These are phyloP conservation scores for Rhododendron vialii DNA, from an alignment of 148 eudicot genomes.

Conservation along the genomic window DNA sequence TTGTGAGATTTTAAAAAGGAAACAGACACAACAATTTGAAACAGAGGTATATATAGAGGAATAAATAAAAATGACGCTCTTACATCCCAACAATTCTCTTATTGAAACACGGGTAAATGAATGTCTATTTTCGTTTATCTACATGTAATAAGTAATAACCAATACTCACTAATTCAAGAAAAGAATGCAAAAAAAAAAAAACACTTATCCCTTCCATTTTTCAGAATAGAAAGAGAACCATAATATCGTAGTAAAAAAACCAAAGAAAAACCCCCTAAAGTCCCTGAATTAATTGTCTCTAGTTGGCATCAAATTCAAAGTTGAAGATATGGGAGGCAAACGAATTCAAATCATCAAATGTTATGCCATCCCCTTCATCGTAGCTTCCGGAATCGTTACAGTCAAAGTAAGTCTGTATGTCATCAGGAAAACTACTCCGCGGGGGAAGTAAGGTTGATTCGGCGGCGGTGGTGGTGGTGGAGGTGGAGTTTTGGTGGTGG, in stretches of 20 bases:
- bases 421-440: slow-evolving; percentile 48
- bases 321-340: slow-evolving; percentile 33
- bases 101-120: neutral
- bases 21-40: too few species aligned
- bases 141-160: neutral
- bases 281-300: neutral
- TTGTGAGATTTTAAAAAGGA: too few species aligned
- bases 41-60: neutral
- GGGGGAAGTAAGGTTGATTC: slow-evolving; percentile 6
- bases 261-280: neutral
- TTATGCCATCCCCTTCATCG: slow-evolving; percentile 30
- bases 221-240: neutral
- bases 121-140: neutral
- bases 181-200: neutral
- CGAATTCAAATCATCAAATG: slow-evolving; percentile 31
- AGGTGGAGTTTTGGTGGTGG: slow-evolving; percentile 16
- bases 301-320: slow-evolving; percentile 28
- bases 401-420: slow-evolving; percentile 50
- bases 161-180: neutral
- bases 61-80: neutral
- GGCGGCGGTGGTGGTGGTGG: neutral
- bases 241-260: neutral
- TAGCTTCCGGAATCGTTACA: slow-evolving; percentile 30
- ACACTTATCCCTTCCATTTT: neutral
- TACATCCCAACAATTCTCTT: neutral